These are phyloP conservation scores for Plicaturopsis crispa DNA, from an alignment of 768 basidiomycete genomes.

Conservation along the genomic window DNA sequence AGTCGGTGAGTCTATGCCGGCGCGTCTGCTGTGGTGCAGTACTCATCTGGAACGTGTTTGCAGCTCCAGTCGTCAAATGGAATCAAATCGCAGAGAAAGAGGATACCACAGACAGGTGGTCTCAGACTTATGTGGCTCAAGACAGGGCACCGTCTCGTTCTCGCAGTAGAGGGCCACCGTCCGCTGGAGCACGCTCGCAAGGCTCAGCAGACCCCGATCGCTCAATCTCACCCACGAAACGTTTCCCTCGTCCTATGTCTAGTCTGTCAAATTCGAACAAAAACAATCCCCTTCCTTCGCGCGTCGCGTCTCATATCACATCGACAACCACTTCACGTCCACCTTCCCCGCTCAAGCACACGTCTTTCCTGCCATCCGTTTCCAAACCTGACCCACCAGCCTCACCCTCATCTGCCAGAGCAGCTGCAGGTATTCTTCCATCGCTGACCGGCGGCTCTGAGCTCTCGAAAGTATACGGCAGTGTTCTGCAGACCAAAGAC, in stretches of 20 bases:
- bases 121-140: slow-evolving; percentile 64
- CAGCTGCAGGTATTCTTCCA: slow-evolving; percentile 55
- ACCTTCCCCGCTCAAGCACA: slow-evolving; percentile 49
- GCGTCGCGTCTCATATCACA: slow-evolving; percentile 52
- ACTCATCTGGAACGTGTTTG: slow-evolving; percentile 1
- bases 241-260: slow-evolving; percentile 43
- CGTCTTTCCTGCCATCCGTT: slow-evolving; percentile 7
- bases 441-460: slow-evolving; percentile 42
- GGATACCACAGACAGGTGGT: slow-evolving; percentile 61
- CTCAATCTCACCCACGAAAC: slow-evolving; percentile 27
- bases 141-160: slow-evolving; percentile 38
- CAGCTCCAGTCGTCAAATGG: slow-evolving; percentile 70
- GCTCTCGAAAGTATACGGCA: slow-evolving; percentile 77
- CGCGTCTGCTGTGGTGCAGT: slow-evolving; percentile 1
- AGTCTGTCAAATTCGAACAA: slow-evolving; percentile 15
- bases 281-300: slow-evolving; percentile 28
- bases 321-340: slow-evolving; percentile 43
- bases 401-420: slow-evolving; percentile 35
- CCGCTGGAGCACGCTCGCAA: no score
- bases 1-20: slow-evolving; percentile 49
- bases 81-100: slow-evolving; percentile 35
- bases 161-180: slow-evolving; percentile 12
- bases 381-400: slow-evolving; percentile 16
- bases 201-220: slow-evolving; percentile 11
- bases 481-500: slow-evolving; percentile 73